Evolutionary conservation across 179 eudicot species (phyloP), one percentile per base, ranked within the genome.

Genomic region (Silene vulgaris): DNA sequence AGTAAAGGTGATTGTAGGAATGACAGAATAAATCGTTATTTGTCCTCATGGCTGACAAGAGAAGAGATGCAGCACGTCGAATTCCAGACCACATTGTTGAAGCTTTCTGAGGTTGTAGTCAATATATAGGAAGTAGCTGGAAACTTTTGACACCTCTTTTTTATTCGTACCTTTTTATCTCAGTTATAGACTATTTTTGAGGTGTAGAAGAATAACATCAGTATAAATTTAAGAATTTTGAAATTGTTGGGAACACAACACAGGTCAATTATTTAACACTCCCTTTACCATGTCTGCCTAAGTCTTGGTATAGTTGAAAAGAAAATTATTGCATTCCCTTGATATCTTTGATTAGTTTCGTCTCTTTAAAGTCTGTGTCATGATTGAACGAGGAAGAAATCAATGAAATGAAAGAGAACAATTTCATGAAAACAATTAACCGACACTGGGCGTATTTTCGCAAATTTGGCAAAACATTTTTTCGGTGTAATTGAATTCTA

Each of bases 31-130:
- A 61, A 82, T 65, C 70, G 81, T 57, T 90, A 86, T 76, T 81
- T 95, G 65, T 84, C 89, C 0, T 80, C 84, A 8, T 92, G 97
- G 93, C 77, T 95, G 78, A 86, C 93, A 1, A 81, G 73, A 19
- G 97, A 95, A 78, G 99, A 95, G 80, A 79, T 85, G 80, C 84
- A 85, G 79, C 82, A 74, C 68, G 74, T 80, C 0, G 90, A 80
- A 17, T 87, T 90, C 75, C 86, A 87, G 66, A 83, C 84, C 67
- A 76, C 83, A 59, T 57, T 83, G 76, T 68, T 59, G 13, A 83
- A 79, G 78, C 83, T 85, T 70, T 74, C 84, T 66, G 81, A 65
- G 54, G 28, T 71, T 60, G 60, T 72, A 54, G 78, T 56, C 14
- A 74, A 43, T n/a, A 79, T 77, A 74, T 77, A 43, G 72, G 48